These are phyloP conservation scores for Botrytis elliptica DNA, from an alignment of 2,329 filamentous ascomycete genomes.

Conservation along the genomic window DNA sequence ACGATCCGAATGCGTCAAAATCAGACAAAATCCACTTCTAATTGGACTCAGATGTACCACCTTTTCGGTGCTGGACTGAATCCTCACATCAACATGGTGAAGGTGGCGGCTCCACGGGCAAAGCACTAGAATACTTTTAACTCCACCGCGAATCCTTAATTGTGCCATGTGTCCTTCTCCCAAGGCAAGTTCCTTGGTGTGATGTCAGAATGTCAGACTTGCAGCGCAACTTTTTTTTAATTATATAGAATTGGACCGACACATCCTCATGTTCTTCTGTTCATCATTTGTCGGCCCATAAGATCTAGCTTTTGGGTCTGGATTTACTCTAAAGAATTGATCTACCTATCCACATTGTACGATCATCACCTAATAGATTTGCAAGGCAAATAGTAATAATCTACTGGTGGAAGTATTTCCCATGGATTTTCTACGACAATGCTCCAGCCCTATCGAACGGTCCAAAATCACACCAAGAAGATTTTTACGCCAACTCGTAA, in stretches of 20 bases:
- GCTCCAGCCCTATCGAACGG: background rate
- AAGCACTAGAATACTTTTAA: background rate
- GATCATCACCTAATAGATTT: background rate
- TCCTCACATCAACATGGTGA: background rate
- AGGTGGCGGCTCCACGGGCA: background rate
- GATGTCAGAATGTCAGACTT: background rate
- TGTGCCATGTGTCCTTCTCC: conserved; percentile 2
- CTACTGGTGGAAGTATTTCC: background rate
- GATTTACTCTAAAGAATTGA: background rate
- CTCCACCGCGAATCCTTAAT: conserved; percentile 1
- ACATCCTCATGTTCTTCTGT: background rate
- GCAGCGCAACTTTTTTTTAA: background rate
- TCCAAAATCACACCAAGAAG: background rate
- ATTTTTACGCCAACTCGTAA: background rate
- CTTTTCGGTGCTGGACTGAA: background rate
- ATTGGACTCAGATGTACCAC: background rate
- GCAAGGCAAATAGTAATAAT: background rate
- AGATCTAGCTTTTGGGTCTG: background rate
- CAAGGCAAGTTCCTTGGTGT: conserved; percentile 1
- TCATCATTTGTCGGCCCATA: background rate
- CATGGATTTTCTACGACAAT: background rate
- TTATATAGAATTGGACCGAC: background rate
- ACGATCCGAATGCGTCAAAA: background rate
- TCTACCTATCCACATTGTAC: background rate
- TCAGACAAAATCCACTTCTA: background rate